Conservation (phyloP, 768 basidiomycete species). For the Rhodotorula diobovata region DNA sequence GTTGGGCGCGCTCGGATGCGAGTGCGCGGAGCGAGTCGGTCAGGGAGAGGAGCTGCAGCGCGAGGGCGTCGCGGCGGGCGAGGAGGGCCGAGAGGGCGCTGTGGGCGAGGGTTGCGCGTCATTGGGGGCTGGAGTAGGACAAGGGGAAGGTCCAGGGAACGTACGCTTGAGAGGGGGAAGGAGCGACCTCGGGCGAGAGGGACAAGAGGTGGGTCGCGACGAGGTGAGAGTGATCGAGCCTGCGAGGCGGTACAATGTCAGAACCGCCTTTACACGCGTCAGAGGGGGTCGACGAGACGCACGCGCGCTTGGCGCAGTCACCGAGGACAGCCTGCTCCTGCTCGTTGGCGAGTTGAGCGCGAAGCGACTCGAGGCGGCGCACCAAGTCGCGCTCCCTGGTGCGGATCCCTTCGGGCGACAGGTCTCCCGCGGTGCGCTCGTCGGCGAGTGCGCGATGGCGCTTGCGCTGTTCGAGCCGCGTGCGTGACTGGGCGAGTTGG, state of each 20-base stretch:
- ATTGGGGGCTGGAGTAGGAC: conserved; percentile 28
- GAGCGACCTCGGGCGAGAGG: conserved; percentile 36
- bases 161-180: conserved; percentile 26
- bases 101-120: conserved; percentile 47
- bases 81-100: conserved; percentile 48
- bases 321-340: not conserved
- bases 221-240: conserved; percentile 7
- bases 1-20: not conserved
- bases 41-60: not conserved
- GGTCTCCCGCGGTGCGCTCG: not conserved
- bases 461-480: not conserved
- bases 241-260: not conserved
- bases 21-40: accelerated
- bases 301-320: not conserved
- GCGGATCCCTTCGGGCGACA: not conserved
- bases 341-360: not conserved
- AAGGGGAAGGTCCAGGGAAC: not conserved
- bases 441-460: not conserved
- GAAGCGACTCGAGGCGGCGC: not conserved
- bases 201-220: not conserved
- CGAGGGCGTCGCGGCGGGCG: conserved; percentile 6
- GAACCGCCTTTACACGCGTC: not conserved
- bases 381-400: not conserved
- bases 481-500: not conserved
- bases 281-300: not conserved